Conservation (phyloP, 208 protist genomes). For the Plasmodiophora brassicae region DNA sequence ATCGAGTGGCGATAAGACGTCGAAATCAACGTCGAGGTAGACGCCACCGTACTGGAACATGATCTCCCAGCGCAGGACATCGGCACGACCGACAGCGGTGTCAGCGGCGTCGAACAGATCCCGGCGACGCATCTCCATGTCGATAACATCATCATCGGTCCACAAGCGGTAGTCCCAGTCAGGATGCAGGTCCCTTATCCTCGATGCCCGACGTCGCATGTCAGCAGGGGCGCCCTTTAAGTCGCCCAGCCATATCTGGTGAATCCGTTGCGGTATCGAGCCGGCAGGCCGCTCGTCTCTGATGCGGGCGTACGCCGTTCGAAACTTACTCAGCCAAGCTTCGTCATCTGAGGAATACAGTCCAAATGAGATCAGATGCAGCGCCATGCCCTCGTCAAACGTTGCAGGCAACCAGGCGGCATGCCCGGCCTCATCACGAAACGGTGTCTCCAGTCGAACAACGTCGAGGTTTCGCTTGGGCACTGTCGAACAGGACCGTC, state of each 20-base stretch:
- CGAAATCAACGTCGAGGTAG: neutral
- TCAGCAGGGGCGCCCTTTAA: neutral
- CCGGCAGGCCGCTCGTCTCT: neutral
- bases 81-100: neutral
- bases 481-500: no score
- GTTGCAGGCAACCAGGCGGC: neutral
- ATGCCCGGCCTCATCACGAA: neutral
- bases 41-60: neutral
- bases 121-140: neutral
- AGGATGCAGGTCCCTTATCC: neutral
- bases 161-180: neutral
- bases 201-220: neutral
- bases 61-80: neutral
- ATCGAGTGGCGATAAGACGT: neutral
- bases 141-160: neutral
- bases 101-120: neutral
- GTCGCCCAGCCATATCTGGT: neutral
- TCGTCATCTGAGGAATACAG: neutral
- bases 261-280: neutral
- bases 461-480: neutral
- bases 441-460: no score
- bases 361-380: neutral
- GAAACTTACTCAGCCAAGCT: neutral
- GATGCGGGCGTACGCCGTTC: neutral
- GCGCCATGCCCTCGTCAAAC: neutral